phyloP scores from a whole-genome alignment of 139 green algal species.

The Chlorella sp. region DNA sequence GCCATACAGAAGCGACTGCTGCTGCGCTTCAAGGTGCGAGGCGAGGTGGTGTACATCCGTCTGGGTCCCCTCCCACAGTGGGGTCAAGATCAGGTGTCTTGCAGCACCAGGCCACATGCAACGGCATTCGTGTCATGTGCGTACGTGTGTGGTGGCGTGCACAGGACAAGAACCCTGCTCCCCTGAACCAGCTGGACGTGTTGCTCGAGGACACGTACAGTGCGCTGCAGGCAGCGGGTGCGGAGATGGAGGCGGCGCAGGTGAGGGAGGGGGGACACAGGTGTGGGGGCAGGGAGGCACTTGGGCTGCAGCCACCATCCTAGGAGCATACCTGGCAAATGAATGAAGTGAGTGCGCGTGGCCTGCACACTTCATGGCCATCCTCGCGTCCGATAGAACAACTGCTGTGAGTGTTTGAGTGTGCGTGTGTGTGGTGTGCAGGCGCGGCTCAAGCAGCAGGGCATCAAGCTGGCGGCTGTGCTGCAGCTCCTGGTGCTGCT shows the following conservation, averaged over 20 bases:
- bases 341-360: not conserved
- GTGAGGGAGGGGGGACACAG: not conserved
- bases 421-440: constrained; percentile 13
- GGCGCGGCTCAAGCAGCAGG: constrained; percentile 10
- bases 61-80: not conserved
- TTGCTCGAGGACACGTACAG: constrained; percentile 57
- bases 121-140: too few relatives aligned
- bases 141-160: not conserved
- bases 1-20: constrained; percentile 65
- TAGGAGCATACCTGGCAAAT: not conserved
- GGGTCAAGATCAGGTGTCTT: not conserved
- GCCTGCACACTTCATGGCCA: not conserved
- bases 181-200: constrained; percentile 55
- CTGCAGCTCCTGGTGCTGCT: constrained; percentile 54
- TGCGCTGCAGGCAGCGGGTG: constrained; percentile 20
- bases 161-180: constrained; percentile 53
- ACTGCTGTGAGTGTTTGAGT: too few relatives aligned
- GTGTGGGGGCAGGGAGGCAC: not conserved
- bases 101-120: not conserved
- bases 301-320: not conserved
- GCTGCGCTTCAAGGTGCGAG: constrained; percentile 53
- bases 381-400: not conserved
- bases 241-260: constrained; percentile 22
- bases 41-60: not conserved
- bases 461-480: constrained; percentile 23